These are phyloP conservation scores for Cyathus olla DNA, from an alignment of 1,284 basidiomycete species.

Conservation along the genomic window DNA sequence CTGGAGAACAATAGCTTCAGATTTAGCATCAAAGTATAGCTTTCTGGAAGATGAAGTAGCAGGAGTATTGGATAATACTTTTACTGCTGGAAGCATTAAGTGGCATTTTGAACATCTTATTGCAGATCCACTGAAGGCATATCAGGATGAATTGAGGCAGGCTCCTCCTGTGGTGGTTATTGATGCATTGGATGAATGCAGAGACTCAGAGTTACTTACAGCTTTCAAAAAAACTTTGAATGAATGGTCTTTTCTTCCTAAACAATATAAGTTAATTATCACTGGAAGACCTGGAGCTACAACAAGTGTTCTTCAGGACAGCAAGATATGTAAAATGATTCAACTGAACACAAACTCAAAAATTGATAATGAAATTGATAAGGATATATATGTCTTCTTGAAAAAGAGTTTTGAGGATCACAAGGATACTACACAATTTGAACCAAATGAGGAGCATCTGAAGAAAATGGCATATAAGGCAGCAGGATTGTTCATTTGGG, in stretches of 20 bases:
- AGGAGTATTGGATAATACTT: background rate
- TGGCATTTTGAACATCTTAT: background rate
- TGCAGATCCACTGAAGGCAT: background rate
- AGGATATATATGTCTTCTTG: background rate
- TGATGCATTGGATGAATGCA: conserved; percentile 4
- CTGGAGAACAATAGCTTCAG: background rate
- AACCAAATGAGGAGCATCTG: background rate
- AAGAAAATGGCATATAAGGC: background rate
- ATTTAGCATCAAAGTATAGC: background rate
- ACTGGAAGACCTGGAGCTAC: background rate
- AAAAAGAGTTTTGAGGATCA: background rate
- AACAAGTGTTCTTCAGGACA: background rate
- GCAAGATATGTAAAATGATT: background rate
- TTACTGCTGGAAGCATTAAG: background rate
- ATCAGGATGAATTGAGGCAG: background rate
- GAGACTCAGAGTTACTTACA: no score
- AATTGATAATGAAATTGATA: background rate
- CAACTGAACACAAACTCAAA: background rate
- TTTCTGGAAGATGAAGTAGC: background rate
- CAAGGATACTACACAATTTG: background rate
- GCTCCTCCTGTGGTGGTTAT: background rate
- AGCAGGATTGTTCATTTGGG: conserved; percentile 1
- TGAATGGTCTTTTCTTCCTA: background rate
- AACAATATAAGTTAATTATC: background rate
- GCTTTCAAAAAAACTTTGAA: background rate